Conservation (phyloP, 164 flowering plant species). For the Magnolia changhungtana region DNA sequence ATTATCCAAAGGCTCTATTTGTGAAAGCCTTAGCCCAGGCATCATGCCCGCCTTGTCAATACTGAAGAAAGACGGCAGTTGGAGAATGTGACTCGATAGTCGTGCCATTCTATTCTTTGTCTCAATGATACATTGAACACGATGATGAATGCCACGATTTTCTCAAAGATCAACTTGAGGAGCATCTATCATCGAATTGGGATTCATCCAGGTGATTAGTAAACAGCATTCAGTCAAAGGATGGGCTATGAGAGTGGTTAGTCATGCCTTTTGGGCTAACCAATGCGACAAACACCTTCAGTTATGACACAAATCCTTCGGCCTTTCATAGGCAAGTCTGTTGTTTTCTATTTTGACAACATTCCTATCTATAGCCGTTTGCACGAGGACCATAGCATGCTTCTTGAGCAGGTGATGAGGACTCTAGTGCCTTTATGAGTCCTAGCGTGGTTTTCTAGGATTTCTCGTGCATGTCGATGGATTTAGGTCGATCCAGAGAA, state of each 20-base stretch:
- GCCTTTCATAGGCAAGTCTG: not conserved
- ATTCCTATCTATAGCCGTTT: not conserved
- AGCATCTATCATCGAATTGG: conserved; percentile 1
- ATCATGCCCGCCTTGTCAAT: too few species aligned
- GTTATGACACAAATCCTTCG: too few species aligned
- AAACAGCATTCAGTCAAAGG: not conserved
- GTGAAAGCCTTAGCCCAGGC: too few species aligned
- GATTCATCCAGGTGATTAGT: not conserved
- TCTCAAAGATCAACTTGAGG: too few species aligned
- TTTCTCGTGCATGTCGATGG: not conserved
- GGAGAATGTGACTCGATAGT: too few species aligned
- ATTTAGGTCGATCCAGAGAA: too few species aligned
- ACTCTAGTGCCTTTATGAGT: too few species aligned
- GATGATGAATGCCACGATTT: not conserved
- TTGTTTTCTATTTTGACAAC: not conserved
- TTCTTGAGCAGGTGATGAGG: too few species aligned
- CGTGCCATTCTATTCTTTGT: too few species aligned
- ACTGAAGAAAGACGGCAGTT: too few species aligned
- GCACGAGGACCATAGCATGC: not conserved
- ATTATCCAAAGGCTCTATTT: too few species aligned
- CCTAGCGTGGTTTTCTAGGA: not conserved
- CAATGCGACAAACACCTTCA: not conserved
- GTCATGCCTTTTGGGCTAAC: not conserved
- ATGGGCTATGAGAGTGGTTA: not conserved
- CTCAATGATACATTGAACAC: too few species aligned